Base-by-base conservation (phyloP, 2,329 filamentous ascomycete species). In the Ascocoryne sarcoides region DNA sequence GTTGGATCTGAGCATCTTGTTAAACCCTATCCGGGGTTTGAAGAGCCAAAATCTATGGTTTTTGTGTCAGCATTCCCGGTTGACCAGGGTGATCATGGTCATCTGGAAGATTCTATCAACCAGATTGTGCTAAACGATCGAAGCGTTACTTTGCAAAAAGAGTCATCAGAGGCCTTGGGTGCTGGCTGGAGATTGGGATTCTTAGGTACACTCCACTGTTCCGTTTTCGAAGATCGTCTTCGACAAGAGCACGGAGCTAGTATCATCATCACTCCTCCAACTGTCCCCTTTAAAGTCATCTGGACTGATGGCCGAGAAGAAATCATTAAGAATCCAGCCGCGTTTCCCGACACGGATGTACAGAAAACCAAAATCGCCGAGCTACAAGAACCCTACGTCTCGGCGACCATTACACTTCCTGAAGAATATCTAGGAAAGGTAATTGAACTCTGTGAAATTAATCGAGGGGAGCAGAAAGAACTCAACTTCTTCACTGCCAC, bases 41-140 rank as follows among this genome's bases (percentile, higher is more conserved):
- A 95, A 59, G 92, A 98, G 61, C 90, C 92, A 1, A 94, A 98
- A 62, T 84, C 89, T 4, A 98, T 98, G 92, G 92, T 98, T 4
- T 98, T 98, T 53, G 92, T 98, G 3, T 89, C 90, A 1, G 92
- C 92, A 0, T 98, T 95, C 54, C 92, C 92, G 0, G 88, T 89
- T 0, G 89, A 98, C 56, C 88, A 94, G 52, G 71, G 80, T 53
- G 86, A 95, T 60, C 90, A 94, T 58, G 75, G 76, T 32, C 84
- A 88, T 56, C 68, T 98, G 3, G 86, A 93, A 48, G 90, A 96
- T 61, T 95, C 88, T 61, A 95, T 98, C 58, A 82, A 83, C 45
- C 90, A 96, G 60, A 78, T 98, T 10, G 80, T 90, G 2, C 76
- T 98, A 39, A 98, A 98, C 60, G 92, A 98, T 61, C 80, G 92